Evolutionary conservation across 805 yeast genomes (phyloP).

Genomic region (Metschnikowia bowlesiae): DNA sequence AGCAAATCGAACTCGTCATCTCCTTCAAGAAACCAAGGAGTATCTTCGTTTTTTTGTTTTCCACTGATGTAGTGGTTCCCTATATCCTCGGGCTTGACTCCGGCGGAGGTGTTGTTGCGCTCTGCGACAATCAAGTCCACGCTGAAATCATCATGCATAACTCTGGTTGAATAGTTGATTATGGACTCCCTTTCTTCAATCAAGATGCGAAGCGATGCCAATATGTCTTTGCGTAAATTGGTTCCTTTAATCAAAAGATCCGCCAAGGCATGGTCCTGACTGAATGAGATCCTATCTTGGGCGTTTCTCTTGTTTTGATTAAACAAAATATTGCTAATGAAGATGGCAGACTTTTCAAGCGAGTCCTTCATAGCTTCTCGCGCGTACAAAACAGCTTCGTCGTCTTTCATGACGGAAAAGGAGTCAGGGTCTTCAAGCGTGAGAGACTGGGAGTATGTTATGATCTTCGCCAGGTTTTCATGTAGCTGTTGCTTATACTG

Average conservation of each 20-base stretch:
- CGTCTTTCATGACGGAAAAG: constrained; percentile 59
- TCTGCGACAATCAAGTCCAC: constrained; percentile 51
- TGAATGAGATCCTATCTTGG: constrained; percentile 32
- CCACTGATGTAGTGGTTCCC: constrained; percentile 32
- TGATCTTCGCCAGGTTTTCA: constrained; percentile 50
- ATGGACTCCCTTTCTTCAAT: constrained; percentile 68
- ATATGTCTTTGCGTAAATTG: constrained; percentile 31
- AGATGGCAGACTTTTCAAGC: constrained; percentile 47
- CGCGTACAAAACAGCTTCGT: constrained; percentile 41
- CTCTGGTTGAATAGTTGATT: constrained; percentile 68
- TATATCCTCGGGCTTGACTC: constrained; percentile 35
- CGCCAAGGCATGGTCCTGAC: constrained; percentile 38
- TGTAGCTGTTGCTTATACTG: constrained; percentile 71
- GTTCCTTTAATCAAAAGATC: constrained; percentile 35
- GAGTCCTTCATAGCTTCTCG: constrained; percentile 35
- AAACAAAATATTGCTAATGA: constrained; percentile 44
- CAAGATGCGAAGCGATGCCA: constrained; percentile 48
- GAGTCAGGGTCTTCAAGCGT: constrained; percentile 74
- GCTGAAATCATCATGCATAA: constrained; percentile 70
- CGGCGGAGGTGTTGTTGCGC: constrained; percentile 37
- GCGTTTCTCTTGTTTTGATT: constrained; percentile 39
- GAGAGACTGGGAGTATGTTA: constrained; percentile 65
- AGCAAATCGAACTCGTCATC: constrained; percentile 55
- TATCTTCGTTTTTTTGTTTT: constrained; percentile 34
- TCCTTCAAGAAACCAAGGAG: constrained; percentile 70